Evolutionary conservation across 2,329 filamentous ascomycete genomes (phyloP).

Genomic region (Colletotrichum cordylinicola): DNA sequence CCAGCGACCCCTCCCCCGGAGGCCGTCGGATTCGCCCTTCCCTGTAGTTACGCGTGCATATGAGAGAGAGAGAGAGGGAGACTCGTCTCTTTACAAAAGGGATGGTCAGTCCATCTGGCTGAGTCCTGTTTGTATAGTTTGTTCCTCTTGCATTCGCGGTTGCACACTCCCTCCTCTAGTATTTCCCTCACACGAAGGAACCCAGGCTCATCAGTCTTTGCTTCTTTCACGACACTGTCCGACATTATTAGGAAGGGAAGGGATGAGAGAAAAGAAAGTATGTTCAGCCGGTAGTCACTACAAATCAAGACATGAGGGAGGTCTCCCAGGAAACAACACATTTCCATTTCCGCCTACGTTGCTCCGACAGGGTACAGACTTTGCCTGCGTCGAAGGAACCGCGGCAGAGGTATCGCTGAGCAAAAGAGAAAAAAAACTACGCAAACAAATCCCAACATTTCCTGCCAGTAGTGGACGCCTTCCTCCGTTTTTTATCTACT

Average conservation of each 20-base stretch:
- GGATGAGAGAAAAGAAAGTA: background rate
- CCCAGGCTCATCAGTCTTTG: background rate
- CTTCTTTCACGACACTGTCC: background rate
- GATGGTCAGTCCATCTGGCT: background rate
- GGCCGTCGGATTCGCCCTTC: background rate
- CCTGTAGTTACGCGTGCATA: background rate
- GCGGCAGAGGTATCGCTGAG: conserved; percentile 16
- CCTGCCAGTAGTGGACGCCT: background rate
- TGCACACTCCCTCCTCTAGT: background rate
- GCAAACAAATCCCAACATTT: background rate
- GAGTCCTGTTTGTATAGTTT: background rate
- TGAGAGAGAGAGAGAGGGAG: background rate
- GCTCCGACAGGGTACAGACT: background rate
- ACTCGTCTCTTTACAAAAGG: background rate
- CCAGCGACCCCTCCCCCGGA: background rate
- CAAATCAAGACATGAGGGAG: background rate
- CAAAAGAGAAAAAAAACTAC: background rate
- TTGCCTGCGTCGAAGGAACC: background rate
- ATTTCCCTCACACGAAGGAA: background rate
- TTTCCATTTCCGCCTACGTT: background rate
- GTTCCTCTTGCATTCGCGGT: background rate
- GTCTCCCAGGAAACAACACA: background rate
- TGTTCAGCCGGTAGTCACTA: background rate
- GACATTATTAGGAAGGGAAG: background rate
- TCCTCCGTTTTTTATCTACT: background rate